Conservation (phyloP, 2,329 filamentous ascomycete genomes). For the Neoscytalidium dimidiatum region DNA sequence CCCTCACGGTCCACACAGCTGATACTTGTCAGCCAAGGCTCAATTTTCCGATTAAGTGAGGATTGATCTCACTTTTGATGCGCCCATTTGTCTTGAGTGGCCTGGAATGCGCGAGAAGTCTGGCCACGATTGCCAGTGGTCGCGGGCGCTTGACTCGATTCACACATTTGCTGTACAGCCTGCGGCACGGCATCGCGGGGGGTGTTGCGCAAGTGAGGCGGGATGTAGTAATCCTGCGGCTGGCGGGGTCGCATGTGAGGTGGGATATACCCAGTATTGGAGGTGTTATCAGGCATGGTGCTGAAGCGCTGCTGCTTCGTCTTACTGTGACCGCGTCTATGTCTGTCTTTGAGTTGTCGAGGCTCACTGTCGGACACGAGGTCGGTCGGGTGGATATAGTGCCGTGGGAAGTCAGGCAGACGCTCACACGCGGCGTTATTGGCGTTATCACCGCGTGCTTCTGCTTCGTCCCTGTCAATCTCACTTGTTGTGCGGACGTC, state of each 20-base stretch:
- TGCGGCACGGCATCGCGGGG: background rate
- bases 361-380: background rate
- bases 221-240: background rate
- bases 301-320: background rate
- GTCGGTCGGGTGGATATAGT: background rate
- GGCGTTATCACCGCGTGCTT: background rate
- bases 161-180: background rate
- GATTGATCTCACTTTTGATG: background rate
- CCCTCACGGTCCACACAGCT: background rate
- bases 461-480: background rate
- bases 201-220: background rate
- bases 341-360: background rate
- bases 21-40: background rate
- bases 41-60: background rate
- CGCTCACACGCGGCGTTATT: background rate
- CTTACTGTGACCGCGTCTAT: background rate
- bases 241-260: background rate
- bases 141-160: too few species aligned
- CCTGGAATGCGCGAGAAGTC: background rate
- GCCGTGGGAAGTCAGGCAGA: background rate
- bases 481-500: background rate
- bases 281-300: background rate
- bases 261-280: background rate
- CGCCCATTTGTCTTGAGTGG: background rate
- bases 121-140: background rate